phyloP scores from a whole-genome alignment of 2,329 filamentous ascomycete species.

The Fusarium mangiferae region DNA sequence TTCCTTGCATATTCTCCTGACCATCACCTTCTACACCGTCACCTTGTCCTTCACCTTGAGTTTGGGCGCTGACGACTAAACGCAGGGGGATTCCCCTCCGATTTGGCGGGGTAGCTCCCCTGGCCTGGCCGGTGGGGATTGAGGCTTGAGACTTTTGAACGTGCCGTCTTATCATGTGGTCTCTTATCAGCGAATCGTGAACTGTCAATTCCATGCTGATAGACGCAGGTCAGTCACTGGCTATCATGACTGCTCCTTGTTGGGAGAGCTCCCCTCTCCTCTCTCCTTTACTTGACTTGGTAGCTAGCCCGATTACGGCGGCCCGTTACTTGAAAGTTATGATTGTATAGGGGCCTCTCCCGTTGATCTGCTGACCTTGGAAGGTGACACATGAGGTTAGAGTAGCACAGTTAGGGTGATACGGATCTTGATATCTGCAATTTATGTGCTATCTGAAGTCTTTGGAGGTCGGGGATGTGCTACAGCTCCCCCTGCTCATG shows the following conservation, averaged over 20 bases:
- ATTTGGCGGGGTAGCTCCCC: slow-evolving; percentile 45
- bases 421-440: slow-evolving; percentile 29
- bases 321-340: slow-evolving; percentile 37
- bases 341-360: slow-evolving; percentile 30
- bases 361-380: slow-evolving; percentile 30
- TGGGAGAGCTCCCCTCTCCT: slow-evolving; percentile 36
- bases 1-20: not conserved
- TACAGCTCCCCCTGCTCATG: slow-evolving; percentile 29
- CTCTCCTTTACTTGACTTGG: not conserved
- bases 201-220: slow-evolving; percentile 13
- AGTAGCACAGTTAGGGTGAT: not conserved
- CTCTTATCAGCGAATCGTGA: slow-evolving; percentile 42
- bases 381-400: slow-evolving; percentile 31
- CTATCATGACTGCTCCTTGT: slow-evolving; percentile 39
- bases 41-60: not conserved
- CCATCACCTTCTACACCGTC: not conserved
- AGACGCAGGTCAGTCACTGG: slow-evolving; percentile 23
- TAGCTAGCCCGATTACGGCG: slow-evolving; percentile 27
- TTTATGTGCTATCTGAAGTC: slow-evolving; percentile 36
- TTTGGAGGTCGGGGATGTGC: slow-evolving; percentile 12
- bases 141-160: slow-evolving; percentile 33
- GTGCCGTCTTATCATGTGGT: slow-evolving; percentile 41
- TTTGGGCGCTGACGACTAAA: slow-evolving; percentile 20
- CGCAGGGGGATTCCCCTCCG: slow-evolving; percentile 35
- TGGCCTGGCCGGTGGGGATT: slow-evolving; percentile 37